Base-by-base conservation (phyloP, 768 basidiomycete genomes). In the Termitomyces heimii region DNA sequence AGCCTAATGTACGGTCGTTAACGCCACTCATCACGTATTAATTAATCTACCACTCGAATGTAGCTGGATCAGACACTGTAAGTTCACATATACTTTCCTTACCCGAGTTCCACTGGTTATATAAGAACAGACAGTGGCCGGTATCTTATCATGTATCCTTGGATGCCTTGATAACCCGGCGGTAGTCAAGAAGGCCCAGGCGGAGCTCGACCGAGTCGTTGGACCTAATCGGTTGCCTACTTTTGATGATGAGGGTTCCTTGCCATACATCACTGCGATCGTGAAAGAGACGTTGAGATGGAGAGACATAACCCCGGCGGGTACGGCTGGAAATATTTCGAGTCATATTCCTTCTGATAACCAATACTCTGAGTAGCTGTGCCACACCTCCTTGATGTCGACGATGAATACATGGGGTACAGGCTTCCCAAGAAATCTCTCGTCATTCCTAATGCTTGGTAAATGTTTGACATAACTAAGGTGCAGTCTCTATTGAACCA, bases 391-490 rank as follows among this genome's bases (percentile, higher is more conserved):
- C 62, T 66, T 4, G 56, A 53, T 2, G 63, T 62, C 14, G 74
- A 75, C 4, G 72, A 75, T 54, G 57, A 66, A 3, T 77, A 75
- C 57, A 59, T 65, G 22, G 75, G 72, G 0, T 72, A 73, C 50
- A 44, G 58, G 54, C 72, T 77, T 39, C 75, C 74, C 0, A 68
- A 67, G 28, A 70, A 65, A 4, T 57, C 70, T 1, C 62, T 69
- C 16, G 48, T 72, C 43, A 60, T 73, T 31, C 46, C 66, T 4
- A 73, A 73, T 48, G 58, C 62, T 31, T 74, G 71, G 74, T 72
- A 34, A 31, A 58, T 57, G 13, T 16, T 34, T 14, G 13, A 39
- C n/a, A n/a, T 40, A 7, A 3, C 8, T n/a, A n/a, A 40, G 18
- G 9, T 7, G 18, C 18, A n/a, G 5, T 18, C 7, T 0, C 18